These are phyloP conservation scores for Borovskyia barvae DNA, from an alignment of 208 protist species.

Conservation along the genomic window DNA sequence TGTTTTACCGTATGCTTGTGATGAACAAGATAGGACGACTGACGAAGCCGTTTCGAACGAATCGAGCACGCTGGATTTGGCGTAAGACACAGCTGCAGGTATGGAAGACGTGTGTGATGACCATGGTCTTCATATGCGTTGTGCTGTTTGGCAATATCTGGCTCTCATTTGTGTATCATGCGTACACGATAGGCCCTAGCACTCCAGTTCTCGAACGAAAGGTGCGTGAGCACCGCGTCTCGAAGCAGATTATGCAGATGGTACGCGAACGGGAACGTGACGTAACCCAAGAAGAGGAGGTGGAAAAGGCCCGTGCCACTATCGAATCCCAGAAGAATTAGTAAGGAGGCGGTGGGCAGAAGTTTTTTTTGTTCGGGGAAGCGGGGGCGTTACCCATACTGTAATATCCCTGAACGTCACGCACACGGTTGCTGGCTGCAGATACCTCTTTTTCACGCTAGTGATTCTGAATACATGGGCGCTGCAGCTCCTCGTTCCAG, in stretches of 20 bases:
- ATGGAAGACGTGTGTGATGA: slow-evolving; percentile 87
- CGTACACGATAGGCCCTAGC: slow-evolving; percentile 83
- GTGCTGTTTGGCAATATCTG: slow-evolving; percentile 85
- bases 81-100: slow-evolving; percentile 84
- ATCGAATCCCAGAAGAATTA: slow-evolving; percentile 66
- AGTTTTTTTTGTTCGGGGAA: neutral
- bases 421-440: neutral
- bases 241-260: slow-evolving; percentile 91
- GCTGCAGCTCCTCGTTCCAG: no score
- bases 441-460: neutral
- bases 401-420: no score
- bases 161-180: slow-evolving; percentile 86
- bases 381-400: neutral
- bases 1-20: slow-evolving; percentile 86
- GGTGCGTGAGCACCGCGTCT: slow-evolving; percentile 87
- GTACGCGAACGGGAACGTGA: slow-evolving; percentile 84
- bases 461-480: no score
- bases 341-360: neutral
- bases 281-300: slow-evolving; percentile 63
- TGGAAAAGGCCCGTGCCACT: slow-evolving; percentile 46
- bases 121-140: slow-evolving; percentile 79
- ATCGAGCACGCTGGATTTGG: slow-evolving; percentile 78
- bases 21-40: slow-evolving; percentile 83
- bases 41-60: slow-evolving; percentile 86
- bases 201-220: slow-evolving; percentile 89